phyloP scores from a whole-genome alignment of 164 flowering plant species.

The Magnolia kwangsiensis region DNA sequence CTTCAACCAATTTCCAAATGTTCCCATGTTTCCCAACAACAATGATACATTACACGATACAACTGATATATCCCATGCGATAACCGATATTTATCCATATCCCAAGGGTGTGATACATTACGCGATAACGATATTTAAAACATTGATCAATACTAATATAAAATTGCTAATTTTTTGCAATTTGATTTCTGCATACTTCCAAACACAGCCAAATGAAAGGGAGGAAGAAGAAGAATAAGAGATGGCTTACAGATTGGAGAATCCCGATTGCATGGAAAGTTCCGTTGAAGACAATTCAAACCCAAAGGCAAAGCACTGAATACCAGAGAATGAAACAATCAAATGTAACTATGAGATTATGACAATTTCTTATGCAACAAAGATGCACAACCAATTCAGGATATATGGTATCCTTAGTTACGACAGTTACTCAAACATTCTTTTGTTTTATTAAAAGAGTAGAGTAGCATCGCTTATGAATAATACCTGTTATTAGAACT shows the following conservation, averaged over 20 bases:
- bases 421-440: background rate
- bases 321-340: background rate
- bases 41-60: too few species aligned
- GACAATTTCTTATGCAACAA: background rate
- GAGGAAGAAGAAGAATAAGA: background rate
- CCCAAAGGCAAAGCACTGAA: slow-evolving; percentile 53
- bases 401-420: too few species aligned
- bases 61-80: too few species aligned
- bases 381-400: background rate
- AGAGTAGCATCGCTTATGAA: background rate
- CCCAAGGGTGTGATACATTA: too few species aligned
- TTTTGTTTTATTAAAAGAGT: background rate
- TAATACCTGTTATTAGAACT: background rate
- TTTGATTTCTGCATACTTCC: background rate
- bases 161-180: background rate
- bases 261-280: slow-evolving; percentile 65
- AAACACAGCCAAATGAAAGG: background rate
- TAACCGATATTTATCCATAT: too few species aligned
- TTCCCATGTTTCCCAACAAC: too few species aligned
- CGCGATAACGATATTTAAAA: too few species aligned
- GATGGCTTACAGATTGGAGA: slow-evolving; percentile 50
- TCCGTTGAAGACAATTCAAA: slow-evolving; percentile 60
- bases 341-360: background rate
- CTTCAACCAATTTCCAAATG: too few species aligned
- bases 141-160: too few species aligned